Evolutionary conservation across 164 flowering plant species (phyloP), one percentile per base, ranked within the genome.

Genomic region (Umbellularia californica): DNA sequence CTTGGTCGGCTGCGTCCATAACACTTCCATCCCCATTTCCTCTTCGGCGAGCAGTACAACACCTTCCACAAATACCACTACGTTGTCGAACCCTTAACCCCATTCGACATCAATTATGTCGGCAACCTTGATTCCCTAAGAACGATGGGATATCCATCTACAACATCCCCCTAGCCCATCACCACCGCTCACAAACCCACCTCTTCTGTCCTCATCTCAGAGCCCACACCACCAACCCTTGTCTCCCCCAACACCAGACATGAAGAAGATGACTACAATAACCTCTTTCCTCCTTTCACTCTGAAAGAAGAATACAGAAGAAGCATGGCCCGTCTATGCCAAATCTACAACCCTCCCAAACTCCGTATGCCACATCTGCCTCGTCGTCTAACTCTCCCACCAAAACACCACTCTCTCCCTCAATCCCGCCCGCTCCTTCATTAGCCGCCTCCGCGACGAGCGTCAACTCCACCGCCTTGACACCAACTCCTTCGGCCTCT

Each of bases 381-480:
- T 95, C 15, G 89, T 95, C 71, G 82, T 86, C n/a, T 97, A 95
- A 64, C 73, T 95, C 2, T 87, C 99, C 25, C 88, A 92, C 83
- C 91, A 85, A 20, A 87, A 88, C 87, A 85, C 87, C 28, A 79
- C 72, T 0, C 35, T 74, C 2, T 58, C 84, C 77, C 85, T 92
- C 68, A 51, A 85, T 3, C 89, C 98, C 1, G 93, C 99, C 12
- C 99, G 90, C 76, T 85, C 97, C 71, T 83, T 91, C 76, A 64
- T 95, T 81, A 81, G 84, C 25, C 94, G 99, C 81, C 97, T 93
- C 81, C 97, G 91, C 76, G 70, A 84, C 50, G 90, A 87, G 65
- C 79, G 82, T 68, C 97, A 91, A 80, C 98, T 95, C 80, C 93
- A 86, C 89, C 98, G 90, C 79, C 97, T 93, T 71, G 98, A 93